Percentiles rank a stretch among this genome's conserved stretches.
phyloP scores from a whole-genome alignment of 2,329 filamentous ascomycete species.

The Fusarium sp. region DNA sequence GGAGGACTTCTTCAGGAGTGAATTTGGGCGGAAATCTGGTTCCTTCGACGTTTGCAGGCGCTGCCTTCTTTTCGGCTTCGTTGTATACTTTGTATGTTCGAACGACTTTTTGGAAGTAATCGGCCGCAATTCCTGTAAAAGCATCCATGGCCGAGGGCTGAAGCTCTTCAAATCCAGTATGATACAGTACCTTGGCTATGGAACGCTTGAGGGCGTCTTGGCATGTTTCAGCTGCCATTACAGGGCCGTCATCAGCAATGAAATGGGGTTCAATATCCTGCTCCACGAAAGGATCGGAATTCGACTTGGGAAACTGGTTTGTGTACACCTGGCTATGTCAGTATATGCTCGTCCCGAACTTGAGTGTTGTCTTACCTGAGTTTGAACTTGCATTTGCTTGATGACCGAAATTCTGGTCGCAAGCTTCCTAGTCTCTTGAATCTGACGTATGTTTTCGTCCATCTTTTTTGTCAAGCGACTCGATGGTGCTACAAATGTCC shows the following conservation, averaged over 20 bases:
- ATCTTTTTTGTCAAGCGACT: slow-evolving; percentile 83
- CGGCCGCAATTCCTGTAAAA: slow-evolving; percentile 87
- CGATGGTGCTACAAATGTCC: slow-evolving; percentile 79
- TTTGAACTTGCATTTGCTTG: slow-evolving; percentile 99
- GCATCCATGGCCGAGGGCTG: slow-evolving; percentile 94
- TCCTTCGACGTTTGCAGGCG: slow-evolving; percentile 56
- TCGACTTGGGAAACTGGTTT: slow-evolving; percentile 98
- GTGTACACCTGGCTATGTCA: slow-evolving; percentile 78
- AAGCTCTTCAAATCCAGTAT: slow-evolving; percentile 95
- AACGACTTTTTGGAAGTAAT: slow-evolving; percentile 89
- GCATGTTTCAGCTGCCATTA: slow-evolving; percentile 86
- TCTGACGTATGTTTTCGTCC: slow-evolving; percentile 90
- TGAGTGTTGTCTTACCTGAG: slow-evolving; percentile 73
- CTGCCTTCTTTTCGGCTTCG: slow-evolving; percentile 81
- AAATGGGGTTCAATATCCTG: slow-evolving; percentile 90
- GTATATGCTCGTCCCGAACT: background rate
- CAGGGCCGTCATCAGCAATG: slow-evolving; percentile 85
- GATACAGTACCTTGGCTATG: slow-evolving; percentile 94
- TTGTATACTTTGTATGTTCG: slow-evolving; percentile 84
- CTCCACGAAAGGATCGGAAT: slow-evolving; percentile 89
- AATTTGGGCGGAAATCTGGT: slow-evolving; percentile 72
- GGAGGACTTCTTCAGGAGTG: slow-evolving; percentile 84
- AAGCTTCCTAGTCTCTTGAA: slow-evolving; percentile 96
- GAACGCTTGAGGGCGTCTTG: slow-evolving; percentile 88
- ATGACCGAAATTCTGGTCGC: slow-evolving; percentile 97